These are phyloP conservation scores for Coemansia sp. DNA, from an alignment of 192 early-diverging fungal species.

Conservation along the genomic window DNA sequence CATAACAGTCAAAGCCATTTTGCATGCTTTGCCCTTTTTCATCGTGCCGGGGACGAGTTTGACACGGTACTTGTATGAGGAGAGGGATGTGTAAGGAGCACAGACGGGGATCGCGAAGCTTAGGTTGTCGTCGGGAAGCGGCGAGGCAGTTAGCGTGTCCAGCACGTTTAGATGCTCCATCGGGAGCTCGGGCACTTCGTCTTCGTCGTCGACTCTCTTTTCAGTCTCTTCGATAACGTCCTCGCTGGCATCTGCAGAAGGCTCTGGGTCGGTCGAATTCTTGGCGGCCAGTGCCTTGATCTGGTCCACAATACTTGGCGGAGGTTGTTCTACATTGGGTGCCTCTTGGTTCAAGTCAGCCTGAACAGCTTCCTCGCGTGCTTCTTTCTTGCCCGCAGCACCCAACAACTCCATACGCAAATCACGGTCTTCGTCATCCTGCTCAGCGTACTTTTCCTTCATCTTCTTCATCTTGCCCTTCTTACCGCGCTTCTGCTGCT, in stretches of 20 bases:
- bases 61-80: constrained; percentile 91
- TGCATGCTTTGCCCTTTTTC: constrained; percentile 89
- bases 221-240: background rate
- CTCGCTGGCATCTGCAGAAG: background rate
- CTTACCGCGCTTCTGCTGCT: constrained; percentile 72
- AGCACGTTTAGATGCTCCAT: constrained; percentile 61
- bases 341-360: background rate
- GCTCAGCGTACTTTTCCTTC: constrained; percentile 90
- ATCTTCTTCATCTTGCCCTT: constrained; percentile 87
- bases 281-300: constrained; percentile 13
- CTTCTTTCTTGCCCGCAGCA: constrained; percentile 55
- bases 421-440: constrained; percentile 88
- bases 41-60: constrained; percentile 87
- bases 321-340: background rate
- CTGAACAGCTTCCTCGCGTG: constrained; percentile 15
- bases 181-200: constrained; percentile 34
- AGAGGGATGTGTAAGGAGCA: constrained; percentile 84
- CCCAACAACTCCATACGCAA: constrained; percentile 80
- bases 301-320: constrained; percentile 30
- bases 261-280: background rate
- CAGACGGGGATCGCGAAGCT: constrained; percentile 88
- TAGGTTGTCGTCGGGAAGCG: constrained; percentile 76
- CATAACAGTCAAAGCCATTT: constrained; percentile 55
- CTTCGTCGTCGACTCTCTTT: constrained; percentile 14
- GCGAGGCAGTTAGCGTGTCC: constrained; percentile 80